These are phyloP conservation scores for Cadophora sp. DNA, from an alignment of 2,329 filamentous ascomycete species.

Conservation along the genomic window DNA sequence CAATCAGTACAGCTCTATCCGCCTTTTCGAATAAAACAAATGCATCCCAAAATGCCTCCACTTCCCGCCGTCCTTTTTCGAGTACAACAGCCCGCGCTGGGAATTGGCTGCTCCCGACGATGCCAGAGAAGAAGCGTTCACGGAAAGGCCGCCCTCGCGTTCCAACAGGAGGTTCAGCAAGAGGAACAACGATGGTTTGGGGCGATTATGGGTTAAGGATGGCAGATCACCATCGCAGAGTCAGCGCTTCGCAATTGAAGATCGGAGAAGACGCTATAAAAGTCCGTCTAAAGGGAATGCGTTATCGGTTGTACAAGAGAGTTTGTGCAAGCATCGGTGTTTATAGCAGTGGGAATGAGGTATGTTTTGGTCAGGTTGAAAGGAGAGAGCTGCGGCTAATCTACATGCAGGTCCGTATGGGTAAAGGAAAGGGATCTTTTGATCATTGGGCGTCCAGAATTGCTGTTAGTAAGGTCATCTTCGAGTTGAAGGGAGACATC, in stretches of 20 bases:
- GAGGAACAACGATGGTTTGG: slow-evolving; percentile 95
- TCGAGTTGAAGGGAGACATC: slow-evolving; percentile 88
- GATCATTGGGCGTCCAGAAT: slow-evolving; percentile 95
- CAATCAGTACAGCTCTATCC: slow-evolving; percentile 33
- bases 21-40: slow-evolving; percentile 35
- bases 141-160: slow-evolving; percentile 87
- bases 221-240: slow-evolving; percentile 89
- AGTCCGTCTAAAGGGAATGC: slow-evolving; percentile 84
- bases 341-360: slow-evolving; percentile 93
- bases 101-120: slow-evolving; percentile 84
- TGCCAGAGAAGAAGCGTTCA: slow-evolving; percentile 85
- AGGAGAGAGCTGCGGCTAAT: slow-evolving; percentile 22
- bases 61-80: slow-evolving; percentile 70
- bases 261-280: slow-evolving; percentile 95
- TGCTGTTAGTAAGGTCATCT: slow-evolving; percentile 87
- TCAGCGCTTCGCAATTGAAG: slow-evolving; percentile 85
- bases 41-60: slow-evolving; percentile 44
- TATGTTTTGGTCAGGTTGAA: slow-evolving; percentile 46
- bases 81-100: slow-evolving; percentile 65
- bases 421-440: slow-evolving; percentile 97
- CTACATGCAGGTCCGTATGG: slow-evolving; percentile 80
- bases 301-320: slow-evolving; percentile 90
- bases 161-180: slow-evolving; percentile 85
- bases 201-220: slow-evolving; percentile 95
- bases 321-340: slow-evolving; percentile 94